phyloP scores from a whole-genome alignment of 257 asterid genomes.

The Parsonsia alboflavescens region DNA sequence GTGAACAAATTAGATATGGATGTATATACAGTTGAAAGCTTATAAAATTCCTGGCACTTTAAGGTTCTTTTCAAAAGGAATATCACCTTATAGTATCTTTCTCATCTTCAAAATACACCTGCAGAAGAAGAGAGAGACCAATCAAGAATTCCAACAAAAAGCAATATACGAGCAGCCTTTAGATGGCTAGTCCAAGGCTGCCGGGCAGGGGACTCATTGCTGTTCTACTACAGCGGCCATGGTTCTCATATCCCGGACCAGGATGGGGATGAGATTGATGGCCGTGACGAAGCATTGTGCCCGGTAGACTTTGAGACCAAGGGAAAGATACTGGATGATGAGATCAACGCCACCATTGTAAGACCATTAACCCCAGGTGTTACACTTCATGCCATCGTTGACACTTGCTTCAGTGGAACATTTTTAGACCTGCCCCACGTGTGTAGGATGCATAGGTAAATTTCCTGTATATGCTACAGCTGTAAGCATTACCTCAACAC shows the following conservation, averaged over 20 bases:
- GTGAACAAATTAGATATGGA: background rate
- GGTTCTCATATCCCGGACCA: constrained; percentile 57
- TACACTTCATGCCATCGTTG: constrained; percentile 72
- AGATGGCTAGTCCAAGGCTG: constrained; percentile 73
- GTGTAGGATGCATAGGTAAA: constrained; percentile 67
- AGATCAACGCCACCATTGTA: constrained; percentile 61
- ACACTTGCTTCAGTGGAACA: constrained; percentile 87
- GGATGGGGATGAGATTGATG: constrained; percentile 76
- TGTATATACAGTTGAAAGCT: background rate
- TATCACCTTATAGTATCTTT: background rate
- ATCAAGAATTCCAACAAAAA: constrained; percentile 53
- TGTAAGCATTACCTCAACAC: background rate
- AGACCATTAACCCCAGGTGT: constrained; percentile 76
- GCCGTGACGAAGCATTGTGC: constrained; percentile 62
- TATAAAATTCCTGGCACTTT: background rate
- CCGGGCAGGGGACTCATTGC: constrained; percentile 71
- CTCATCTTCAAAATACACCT: constrained; percentile 9
- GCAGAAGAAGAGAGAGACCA: constrained; percentile 58
- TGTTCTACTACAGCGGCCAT: constrained; percentile 85
- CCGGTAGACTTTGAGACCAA: constrained; percentile 72
- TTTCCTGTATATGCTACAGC: background rate
- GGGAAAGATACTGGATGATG: constrained; percentile 81
- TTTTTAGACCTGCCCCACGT: constrained; percentile 56
- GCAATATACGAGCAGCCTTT: constrained; percentile 55
- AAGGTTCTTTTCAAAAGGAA: background rate